Evolutionary conservation across 176 grass and related monocot species (phyloP).

Genomic region (Triticum aestivum): IWGSC_CS_RefSeq_v2.1 NC_057810.1:712029543-712030042

Average conservation of each 20-base stretch:
- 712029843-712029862: background rate
- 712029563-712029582: conserved; percentile 50
- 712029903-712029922: conserved; percentile 48
- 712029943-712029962: conserved; percentile 31
- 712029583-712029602: conserved; percentile 69
- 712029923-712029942: conserved; percentile 34
- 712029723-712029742: conserved; percentile 38
- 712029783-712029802: conserved; percentile 37
- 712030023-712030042: conserved; percentile 61
- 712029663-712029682: conserved; percentile 73
- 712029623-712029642: conserved; percentile 52
- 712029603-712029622: conserved; percentile 45
- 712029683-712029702: conserved; percentile 19
- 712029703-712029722: conserved; percentile 57
- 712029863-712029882: conserved; percentile 32
- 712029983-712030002: conserved; percentile 29
- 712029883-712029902: conserved; percentile 46
- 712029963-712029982: conserved; percentile 50
- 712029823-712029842: conserved; percentile 54
- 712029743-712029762: background rate
- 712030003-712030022: conserved; percentile 26
- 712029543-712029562: conserved; percentile 46
- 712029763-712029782: conserved; percentile 44
- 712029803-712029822: conserved; percentile 38
- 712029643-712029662: conserved; percentile 52